Conservation (phyloP, 768 basidiomycete genomes). For the Hericium alpestre region DNA sequence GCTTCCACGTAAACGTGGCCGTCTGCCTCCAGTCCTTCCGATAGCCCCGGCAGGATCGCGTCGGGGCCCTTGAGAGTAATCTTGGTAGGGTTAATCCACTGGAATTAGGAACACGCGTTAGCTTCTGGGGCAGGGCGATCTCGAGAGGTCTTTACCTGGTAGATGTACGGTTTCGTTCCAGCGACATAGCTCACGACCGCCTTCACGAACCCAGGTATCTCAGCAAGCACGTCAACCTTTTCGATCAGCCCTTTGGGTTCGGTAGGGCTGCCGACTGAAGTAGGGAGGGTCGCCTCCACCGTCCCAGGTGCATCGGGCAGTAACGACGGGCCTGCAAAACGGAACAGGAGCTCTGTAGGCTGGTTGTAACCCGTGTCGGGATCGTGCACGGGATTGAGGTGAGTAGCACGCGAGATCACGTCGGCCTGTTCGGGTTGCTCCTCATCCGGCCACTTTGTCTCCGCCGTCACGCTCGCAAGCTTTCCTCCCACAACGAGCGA, state of each 20-base stretch:
- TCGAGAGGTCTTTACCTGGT: constrained; percentile 50
- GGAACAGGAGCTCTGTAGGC: constrained; percentile 58
- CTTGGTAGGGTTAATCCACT: constrained; percentile 53
- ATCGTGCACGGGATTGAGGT: constrained; percentile 54
- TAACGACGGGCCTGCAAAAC: constrained; percentile 70
- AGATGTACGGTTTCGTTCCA: constrained; percentile 88
- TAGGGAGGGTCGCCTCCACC: constrained; percentile 44
- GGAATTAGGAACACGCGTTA: not conserved
- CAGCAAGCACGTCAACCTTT: constrained; percentile 90
- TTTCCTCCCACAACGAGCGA: constrained; percentile 73
- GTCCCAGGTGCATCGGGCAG: constrained; percentile 38
- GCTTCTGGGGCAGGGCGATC: not conserved
- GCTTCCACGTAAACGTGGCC: constrained; percentile 83
- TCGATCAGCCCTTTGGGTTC: constrained; percentile 72
- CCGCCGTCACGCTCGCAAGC: constrained; percentile 65
- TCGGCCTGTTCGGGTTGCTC: constrained; percentile 30
- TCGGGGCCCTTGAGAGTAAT: constrained; percentile 36
- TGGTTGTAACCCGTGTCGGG: constrained; percentile 72
- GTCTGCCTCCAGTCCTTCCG: constrained; percentile 36
- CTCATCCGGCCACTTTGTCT: constrained; percentile 69
- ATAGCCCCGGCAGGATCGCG: constrained; percentile 29
- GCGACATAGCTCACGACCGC: constrained; percentile 89
- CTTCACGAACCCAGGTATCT: constrained; percentile 88
- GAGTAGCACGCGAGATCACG: constrained; percentile 55
- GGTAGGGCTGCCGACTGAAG: constrained; percentile 47